Evolutionary conservation across 176 grass and related monocot species (phyloP), one percentile per base, ranked within the genome.

Genomic region (Poa annua): DNA sequence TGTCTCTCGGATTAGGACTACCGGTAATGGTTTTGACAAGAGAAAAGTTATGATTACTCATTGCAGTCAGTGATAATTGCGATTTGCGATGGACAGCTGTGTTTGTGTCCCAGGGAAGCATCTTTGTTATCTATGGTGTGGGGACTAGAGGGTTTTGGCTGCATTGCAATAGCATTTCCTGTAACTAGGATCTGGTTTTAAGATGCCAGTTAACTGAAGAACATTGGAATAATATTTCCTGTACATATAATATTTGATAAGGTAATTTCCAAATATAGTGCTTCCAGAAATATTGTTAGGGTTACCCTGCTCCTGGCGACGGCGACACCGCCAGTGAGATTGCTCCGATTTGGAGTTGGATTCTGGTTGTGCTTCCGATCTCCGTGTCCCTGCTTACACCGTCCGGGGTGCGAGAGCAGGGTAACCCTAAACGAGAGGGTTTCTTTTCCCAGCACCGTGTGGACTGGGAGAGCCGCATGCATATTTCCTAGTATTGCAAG

Each of bases 31-130:
- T 71, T 81, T 77, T 12, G 45, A 85, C 71, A 63, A 63, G 63
- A 14, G 78, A 78, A 54, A 63, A 73, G 44, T 65, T 65, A 69
- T 65, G 47, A 21, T 47, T 66, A 78, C 19, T 86, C 65, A 50
- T 82, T 49, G 55, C 20, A 19, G 2, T 59, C 13, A 11, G 1
- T 48, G 38, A 82, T 84, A 56, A 78, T 74, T 78, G 7, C 71
- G 19, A 56, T 74, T 74, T 78, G 7, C 71, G 19, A 38, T 22
- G 41, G 29, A 85, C 29, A 85, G 67, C 66, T 73, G 64, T 77
- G 82, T 64, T 7, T 85, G 75, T 81, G 65, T 55, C 81, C 78
- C 82, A 77, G 11, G 65, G 47, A 66, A 82, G 79, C 51, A 32
- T 86, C 16, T 67, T 86, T 61, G 33, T 80, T 72, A 66, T 48